Conservation (phyloP, 2,329 filamentous ascomycete species). For the Neurospora crassa region DNA sequence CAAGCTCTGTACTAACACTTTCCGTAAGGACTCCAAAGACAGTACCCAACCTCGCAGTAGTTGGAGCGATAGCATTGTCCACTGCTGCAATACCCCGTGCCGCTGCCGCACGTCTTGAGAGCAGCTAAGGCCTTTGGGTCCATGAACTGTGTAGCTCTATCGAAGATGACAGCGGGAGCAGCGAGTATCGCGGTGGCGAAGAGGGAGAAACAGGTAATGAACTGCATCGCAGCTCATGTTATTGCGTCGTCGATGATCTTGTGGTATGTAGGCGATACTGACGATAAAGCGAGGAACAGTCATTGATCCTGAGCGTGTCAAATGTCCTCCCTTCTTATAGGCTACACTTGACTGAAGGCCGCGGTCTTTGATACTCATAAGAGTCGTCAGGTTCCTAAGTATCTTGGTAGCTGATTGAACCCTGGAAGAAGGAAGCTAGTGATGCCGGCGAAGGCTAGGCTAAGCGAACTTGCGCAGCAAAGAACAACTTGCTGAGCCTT, state of each 20-base stretch:
- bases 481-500: not conserved
- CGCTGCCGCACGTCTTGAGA: conserved; percentile 1
- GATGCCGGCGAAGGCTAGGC: not conserved
- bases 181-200: too few species aligned
- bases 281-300: too few species aligned
- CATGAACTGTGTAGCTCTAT: not conserved
- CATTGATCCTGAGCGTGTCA: too few species aligned
- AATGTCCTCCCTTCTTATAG: too few species aligned
- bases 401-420: too few species aligned
- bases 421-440: not conserved
- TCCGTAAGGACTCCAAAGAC: conserved; percentile 10
- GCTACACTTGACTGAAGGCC: too few species aligned
- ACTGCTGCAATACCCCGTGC: conserved; percentile 6
- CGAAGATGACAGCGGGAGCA: not conserved
- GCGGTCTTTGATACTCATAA: too few species aligned
- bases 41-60: conserved; percentile 7
- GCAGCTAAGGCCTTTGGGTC: not conserved
- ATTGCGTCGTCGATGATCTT: too few species aligned
- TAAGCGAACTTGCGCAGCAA: not conserved
- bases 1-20: not conserved
- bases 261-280: too few species aligned
- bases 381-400: too few species aligned
- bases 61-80: conserved; percentile 6
- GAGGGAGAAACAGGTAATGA: too few species aligned
- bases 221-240: too few species aligned